Base-by-base conservation (phyloP, 768 basidiomycete species). In the Nidularia pulvinata region DNA sequence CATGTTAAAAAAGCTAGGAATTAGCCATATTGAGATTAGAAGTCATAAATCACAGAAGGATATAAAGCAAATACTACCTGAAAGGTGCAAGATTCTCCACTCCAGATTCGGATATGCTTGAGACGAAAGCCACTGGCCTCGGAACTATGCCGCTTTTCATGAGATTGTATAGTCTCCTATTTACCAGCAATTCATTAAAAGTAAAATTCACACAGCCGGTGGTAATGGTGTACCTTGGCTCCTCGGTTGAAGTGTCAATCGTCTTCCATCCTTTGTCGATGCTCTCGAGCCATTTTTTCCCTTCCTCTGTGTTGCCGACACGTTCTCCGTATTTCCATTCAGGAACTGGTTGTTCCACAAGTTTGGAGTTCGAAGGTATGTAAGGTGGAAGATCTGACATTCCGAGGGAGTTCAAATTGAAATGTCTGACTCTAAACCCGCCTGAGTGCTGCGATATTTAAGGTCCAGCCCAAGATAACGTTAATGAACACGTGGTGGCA, bases 61-160 rank as follows among this genome's bases (percentile, higher is more conserved):
- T 50, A 73, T 71, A 53, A 70, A 68, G 55, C 73, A 72, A 55
- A 72, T 25, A 71, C 69, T 74, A 75, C 65, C 85, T 88, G 25
- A 84, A 86, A 0, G 84, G 81, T 1, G 85, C 85, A 39, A 91
- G 73, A 62, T 89, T 89, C 56, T 71, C 67, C 3, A 71, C 59
- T 0, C 85, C 86, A 49, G 78, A 64, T 14, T 69, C 69, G 5
- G 80, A 80, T 37, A 84, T 58, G 6, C 83, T 77, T 6, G 86
- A 88, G n/a, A 89, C 80, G 56, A 90, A 85, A 0, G 83, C 89
- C 51, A 90, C 73, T 7, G 88, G 88, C 42, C 89, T 78, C 2
- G 88, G 88, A 5, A 76, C 71, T 45, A 88, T 73, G 11, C 82
- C 85, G 42, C 77, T 77, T 7, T 75, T 74, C 57, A 86, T 60